Evolutionary conservation across 129 eudicot species (phyloP), one percentile per base, ranked within the genome.

Genomic region (Oenanthe sinensis): DNA sequence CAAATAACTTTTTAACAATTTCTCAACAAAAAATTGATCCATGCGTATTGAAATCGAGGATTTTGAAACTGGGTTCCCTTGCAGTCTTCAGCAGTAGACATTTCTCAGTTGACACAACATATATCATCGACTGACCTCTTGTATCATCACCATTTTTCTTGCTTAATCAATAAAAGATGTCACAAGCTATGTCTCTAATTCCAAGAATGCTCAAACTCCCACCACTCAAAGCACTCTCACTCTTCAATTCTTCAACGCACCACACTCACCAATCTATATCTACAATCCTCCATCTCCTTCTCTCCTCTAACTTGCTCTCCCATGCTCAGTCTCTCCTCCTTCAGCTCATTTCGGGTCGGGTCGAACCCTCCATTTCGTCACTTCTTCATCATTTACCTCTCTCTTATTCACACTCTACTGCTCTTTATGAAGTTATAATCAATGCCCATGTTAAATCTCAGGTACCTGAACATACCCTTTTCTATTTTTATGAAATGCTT

Each of bases 171-270:
- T 46, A 43, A 10, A 58, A 77, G n/a, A 84, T 84, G 87, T 77
- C 80, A 6, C 77, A n/a, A 58, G 68, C 78, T 33, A 40, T 81
- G 10, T 28, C 78, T 45, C 75, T 81, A 36, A 44, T 88, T 55
- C 82, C 88, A 46, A 80, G 77, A 71, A 49, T 85, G 75, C 75
- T 88, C 79, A 88, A 88, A 81, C 43, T 69, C 76, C 91, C 91
- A 4, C 85, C 89, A 6, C 48, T 78, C 68, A 81, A 78, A 71
- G 85, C 89, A 0, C 81, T 85, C 44, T 60, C 87, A 1, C 85
- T 88, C 80, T 83, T 85, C 84, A 81, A 77, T 45, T 75, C 89
- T 60, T 69, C 87, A 14, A 80, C 79, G 43, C 70, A 62, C 19
- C 91, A 85, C 74, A 74, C 87, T 42, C 83, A 48, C 22, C 75